These are phyloP conservation scores for Striga asiatica DNA, from an alignment of 257 asterid species.

Conservation along the genomic window DNA sequence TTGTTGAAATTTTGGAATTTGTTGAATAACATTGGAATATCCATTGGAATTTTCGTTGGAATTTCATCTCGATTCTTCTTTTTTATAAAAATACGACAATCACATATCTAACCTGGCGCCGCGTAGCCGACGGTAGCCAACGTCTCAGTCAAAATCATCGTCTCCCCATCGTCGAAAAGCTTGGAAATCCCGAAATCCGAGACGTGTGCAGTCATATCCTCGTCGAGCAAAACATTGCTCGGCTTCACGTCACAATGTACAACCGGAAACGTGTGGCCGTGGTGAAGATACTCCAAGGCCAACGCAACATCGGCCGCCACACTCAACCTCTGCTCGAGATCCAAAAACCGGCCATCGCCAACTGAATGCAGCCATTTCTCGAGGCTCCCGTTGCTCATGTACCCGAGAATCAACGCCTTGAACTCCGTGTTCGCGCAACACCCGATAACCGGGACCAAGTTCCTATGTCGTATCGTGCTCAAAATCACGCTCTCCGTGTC, in stretches of 20 bases:
- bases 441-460: background rate
- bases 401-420: background rate
- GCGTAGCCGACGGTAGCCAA: background rate
- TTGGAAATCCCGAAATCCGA: background rate
- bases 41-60: too few relatives aligned
- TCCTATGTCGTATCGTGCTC: background rate
- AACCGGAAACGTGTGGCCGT: background rate
- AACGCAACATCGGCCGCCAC: background rate
- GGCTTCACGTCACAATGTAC: background rate
- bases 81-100: too few relatives aligned
- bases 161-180: background rate
- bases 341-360: background rate
- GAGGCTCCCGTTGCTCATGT: background rate
- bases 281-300: background rate
- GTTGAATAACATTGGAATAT: too few relatives aligned
- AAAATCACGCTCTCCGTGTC: background rate
- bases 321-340: background rate
- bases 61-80: too few relatives aligned
- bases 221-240: conserved; percentile 1
- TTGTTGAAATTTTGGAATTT: too few relatives aligned
- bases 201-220: background rate
- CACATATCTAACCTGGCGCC: conserved; percentile 3
- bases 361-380: background rate
- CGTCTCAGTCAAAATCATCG: background rate
- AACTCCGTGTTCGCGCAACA: background rate